phyloP scores from a whole-genome alignment of 371 early-diverging fungal genomes.

The Mucor saturninus region DNA sequence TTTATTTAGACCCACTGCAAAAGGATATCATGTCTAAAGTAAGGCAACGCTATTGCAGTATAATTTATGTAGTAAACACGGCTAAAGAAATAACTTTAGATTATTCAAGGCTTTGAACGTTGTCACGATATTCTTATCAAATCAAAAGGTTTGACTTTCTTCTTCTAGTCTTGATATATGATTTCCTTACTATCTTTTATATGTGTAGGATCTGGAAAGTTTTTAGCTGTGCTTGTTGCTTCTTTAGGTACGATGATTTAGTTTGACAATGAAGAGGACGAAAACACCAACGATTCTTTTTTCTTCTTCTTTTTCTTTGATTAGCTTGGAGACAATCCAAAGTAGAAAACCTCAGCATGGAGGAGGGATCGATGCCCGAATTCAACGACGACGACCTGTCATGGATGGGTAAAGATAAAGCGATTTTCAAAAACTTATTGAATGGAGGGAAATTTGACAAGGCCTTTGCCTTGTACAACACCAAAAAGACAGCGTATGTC shows the following conservation, averaged over 20 bases:
- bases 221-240: constrained; percentile 58
- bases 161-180: too few species aligned
- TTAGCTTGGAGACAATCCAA: not conserved
- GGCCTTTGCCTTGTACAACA: not conserved
- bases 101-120: constrained; percentile 53
- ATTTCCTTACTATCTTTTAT: not conserved
- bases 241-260: constrained; percentile 40
- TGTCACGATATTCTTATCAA: constrained; percentile 58
- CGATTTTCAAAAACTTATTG: not conserved
- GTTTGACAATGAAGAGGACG: too few species aligned
- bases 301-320: not conserved
- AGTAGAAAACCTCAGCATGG: not conserved
- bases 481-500: not conserved
- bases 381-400: constrained; percentile 16
- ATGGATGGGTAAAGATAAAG: constrained; percentile 14
- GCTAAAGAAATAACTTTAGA: constrained; percentile 28
- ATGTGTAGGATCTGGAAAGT: constrained; percentile 59
- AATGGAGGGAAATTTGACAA: not conserved
- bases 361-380: not conserved
- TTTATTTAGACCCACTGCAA: constrained; percentile 51
- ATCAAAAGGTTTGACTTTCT: constrained; percentile 51
- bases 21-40: constrained; percentile 56
- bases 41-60: not conserved
- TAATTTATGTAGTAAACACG: not conserved
- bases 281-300: not conserved